These are phyloP conservation scores for Cordyceps farinosa DNA, from an alignment of 2,329 filamentous ascomycete species.

Conservation along the genomic window DNA sequence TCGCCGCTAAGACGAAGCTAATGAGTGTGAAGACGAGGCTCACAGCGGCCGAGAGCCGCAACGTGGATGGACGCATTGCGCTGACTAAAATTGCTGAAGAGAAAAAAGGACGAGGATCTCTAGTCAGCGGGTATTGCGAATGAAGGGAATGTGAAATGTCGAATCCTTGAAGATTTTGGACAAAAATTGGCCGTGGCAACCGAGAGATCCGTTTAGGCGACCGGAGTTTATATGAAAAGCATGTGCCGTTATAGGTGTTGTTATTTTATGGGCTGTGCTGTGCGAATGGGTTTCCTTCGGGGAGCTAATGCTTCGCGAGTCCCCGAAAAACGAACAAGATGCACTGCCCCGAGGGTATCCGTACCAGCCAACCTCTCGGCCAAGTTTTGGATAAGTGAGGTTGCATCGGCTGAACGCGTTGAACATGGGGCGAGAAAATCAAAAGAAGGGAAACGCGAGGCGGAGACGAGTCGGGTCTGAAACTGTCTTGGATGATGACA, in stretches of 20 bases:
- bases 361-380: background rate
- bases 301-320: background rate
- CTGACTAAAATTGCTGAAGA: background rate
- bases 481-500: too few relatives aligned
- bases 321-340: background rate
- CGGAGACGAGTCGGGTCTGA: too few relatives aligned
- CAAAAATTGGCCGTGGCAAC: background rate
- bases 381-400: background rate
- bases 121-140: background rate
- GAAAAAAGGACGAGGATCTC: background rate
- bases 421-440: too few relatives aligned
- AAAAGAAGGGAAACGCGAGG: too few relatives aligned
- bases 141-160: background rate
- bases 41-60: background rate
- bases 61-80: background rate
- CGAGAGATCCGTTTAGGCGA: background rate
- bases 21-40: background rate
- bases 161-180: background rate
- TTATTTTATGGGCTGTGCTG: background rate
- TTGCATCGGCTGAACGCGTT: background rate
- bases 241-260: background rate
- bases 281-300: background rate
- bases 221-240: background rate
- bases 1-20: conserved; percentile 2
- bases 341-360: background rate